Evolutionary conservation across 2,329 filamentous ascomycete species (phyloP).

Genomic region (Beauveria asiatica): DNA sequence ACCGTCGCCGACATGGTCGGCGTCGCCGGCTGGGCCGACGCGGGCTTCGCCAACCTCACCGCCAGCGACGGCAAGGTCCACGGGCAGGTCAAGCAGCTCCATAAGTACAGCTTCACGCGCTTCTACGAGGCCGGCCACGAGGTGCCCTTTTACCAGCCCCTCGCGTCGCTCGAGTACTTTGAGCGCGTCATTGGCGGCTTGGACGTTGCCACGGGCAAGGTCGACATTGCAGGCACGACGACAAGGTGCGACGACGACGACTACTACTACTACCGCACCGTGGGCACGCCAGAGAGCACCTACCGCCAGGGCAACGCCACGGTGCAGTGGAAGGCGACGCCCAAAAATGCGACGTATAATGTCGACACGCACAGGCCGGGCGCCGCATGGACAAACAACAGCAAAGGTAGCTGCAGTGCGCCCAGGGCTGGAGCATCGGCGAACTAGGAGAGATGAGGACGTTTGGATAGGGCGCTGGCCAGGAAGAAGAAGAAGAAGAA

Average conservation of each 20-base stretch:
- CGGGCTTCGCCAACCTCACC: conserved; percentile 63
- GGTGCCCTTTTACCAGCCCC: conserved; percentile 50
- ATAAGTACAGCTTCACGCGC: conserved; percentile 60
- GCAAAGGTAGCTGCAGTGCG: neutral
- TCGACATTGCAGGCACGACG: conserved; percentile 35
- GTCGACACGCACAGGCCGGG: neutral
- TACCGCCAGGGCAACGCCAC: neutral
- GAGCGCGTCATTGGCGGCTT: conserved; percentile 46
- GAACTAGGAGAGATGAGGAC: too few species aligned
- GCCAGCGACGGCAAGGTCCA: conserved; percentile 48
- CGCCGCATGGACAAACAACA: neutral
- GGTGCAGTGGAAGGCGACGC: neutral
- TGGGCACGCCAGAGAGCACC: neutral
- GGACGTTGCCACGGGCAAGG: conserved; percentile 45
- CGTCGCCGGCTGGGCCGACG: conserved; percentile 30
- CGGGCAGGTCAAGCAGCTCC: conserved; percentile 55
- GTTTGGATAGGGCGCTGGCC: too few species aligned
- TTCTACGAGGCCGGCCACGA: conserved; percentile 58
- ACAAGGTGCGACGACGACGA: neutral
- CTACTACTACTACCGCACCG: neutral
- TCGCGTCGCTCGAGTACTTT: conserved; percentile 48
- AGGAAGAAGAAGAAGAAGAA: too few species aligned
- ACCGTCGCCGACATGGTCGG: conserved; percentile 53
- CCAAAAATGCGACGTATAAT: neutral
- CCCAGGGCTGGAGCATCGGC: neutral